Evolutionary conservation across 768 basidiomycete genomes (phyloP), one percentile per base, ranked within the genome.

Genomic region (Boletellus ananas): DNA sequence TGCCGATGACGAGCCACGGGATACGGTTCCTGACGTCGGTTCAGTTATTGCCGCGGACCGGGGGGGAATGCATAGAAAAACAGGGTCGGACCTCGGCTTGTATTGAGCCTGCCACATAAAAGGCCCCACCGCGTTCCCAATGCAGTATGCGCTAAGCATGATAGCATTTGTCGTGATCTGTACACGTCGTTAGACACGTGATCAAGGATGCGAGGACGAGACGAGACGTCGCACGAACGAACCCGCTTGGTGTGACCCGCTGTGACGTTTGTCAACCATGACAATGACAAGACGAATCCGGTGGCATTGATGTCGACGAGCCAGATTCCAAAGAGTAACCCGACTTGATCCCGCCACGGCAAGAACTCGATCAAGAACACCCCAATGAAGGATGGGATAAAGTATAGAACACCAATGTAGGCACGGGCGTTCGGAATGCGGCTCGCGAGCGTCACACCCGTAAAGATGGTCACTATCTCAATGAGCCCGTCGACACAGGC

Each of bases 51-150:
- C 14, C 18, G 5, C 20, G 12, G 7, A 13, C 25, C 29, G 27
- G 7, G 29, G 10, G 29, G 1, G 29, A 29, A 3, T 7, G 10
- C 11, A 11, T 9, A 29, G 11, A 29, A 14, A 12, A 29, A 9
- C 11, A 18, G 3, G 12, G 11, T 44, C 68, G 18, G 48, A 83
- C 84, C 84, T 76, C 6, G 85, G 87, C 52, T 75, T 77, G 59
- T 85, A 88, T 62, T 78, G 70, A 0, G 71, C 71, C 60, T 82
- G 78, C 87, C 87, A 90, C 84, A 90, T 86, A 58, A 87, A 84
- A 0, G 87, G 86, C n/a, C 80, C 81, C 0, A 78, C 79, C 2
- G 85, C 71, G 50, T 90, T 88, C 9, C 80, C 79, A 18, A 82
- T 53, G 55, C 81, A 81, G 59, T 89, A 90, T 1, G 85, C 83